These are phyloP conservation scores for Macrophomina tecta DNA, from an alignment of 2,329 filamentous ascomycete species.

Conservation along the genomic window DNA sequence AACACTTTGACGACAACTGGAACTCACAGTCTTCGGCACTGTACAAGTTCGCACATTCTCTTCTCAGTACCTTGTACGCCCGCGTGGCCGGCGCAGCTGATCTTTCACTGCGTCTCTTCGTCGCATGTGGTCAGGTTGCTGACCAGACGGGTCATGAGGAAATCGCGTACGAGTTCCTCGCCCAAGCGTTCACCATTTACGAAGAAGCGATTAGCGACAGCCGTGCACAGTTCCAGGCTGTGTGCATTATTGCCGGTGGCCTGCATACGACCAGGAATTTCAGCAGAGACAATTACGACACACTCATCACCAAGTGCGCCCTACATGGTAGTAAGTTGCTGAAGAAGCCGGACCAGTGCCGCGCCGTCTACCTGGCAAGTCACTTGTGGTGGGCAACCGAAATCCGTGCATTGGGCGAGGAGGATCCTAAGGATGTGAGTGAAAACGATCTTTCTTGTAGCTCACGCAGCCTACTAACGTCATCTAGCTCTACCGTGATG, in stretches of 20 bases:
- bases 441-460: background rate
- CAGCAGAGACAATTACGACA: conserved; percentile 97
- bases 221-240: conserved; percentile 95
- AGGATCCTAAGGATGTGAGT: conserved; percentile 79
- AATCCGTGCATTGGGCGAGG: conserved; percentile 75
- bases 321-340: conserved; percentile 95
- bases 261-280: conserved; percentile 90
- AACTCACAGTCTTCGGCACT: conserved; percentile 76
- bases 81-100: conserved; percentile 88
- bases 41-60: conserved; percentile 94
- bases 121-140: conserved; percentile 89
- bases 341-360: conserved; percentile 97
- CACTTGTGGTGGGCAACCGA: conserved; percentile 98
- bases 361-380: conserved; percentile 93
- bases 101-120: conserved; percentile 85
- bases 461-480: background rate
- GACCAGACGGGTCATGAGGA: conserved; percentile 93
- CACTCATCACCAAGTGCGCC: conserved; percentile 95
- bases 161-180: conserved; percentile 97
- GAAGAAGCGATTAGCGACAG: conserved; percentile 96
- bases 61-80: conserved; percentile 84
- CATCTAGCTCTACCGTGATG: conserved; percentile 86
- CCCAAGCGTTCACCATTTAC: conserved; percentile 97
- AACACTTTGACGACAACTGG: conserved; percentile 83
- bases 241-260: conserved; percentile 89